Conservation (phyloP, 768 basidiomycete species). For the Postia placenta region DNA sequence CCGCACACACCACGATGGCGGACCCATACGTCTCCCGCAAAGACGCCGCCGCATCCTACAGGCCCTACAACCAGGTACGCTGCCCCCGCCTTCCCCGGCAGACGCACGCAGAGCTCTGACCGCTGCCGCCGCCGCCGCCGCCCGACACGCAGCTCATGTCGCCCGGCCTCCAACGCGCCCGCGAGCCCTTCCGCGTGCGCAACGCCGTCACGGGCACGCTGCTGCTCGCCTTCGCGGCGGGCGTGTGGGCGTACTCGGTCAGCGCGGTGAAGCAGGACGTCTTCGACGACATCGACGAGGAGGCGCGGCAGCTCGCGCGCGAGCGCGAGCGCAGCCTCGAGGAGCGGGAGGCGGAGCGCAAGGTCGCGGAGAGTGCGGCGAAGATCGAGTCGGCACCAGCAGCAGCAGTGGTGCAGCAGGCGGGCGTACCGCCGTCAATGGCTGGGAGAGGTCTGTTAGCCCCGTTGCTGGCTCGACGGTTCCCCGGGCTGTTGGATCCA, state of each 20-base stretch:
- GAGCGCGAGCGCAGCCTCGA: constrained; percentile 20
- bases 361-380: constrained; percentile 18
- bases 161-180: constrained; percentile 79
- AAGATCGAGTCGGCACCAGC: constrained; percentile 7
- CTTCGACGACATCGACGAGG: constrained; percentile 82
- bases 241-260: constrained; percentile 91
- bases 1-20: constrained; percentile 21
- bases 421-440: background rate
- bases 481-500: constrained; percentile 54
- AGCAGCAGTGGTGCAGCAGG: background rate
- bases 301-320: constrained; percentile 51
- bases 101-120: background rate
- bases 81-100: background rate
- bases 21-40: constrained; percentile 30
- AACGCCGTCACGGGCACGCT: constrained; percentile 76
- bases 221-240: constrained; percentile 68
- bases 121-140: background rate
- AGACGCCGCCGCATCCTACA: constrained; percentile 29
- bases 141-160: constrained; percentile 65
- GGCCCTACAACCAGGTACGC: constrained; percentile 33
- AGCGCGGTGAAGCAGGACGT: constrained; percentile 91
- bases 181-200: constrained; percentile 71
- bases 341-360: constrained; percentile 26
- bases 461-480: constrained; percentile 35
- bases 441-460: constrained; percentile 39